A percentile compares a stretch with the other conserved stretches of the same genome.
These are phyloP conservation scores for Botrytis deweyae DNA, from an alignment of 2,329 filamentous ascomycete species.

Conservation along the genomic window DNA sequence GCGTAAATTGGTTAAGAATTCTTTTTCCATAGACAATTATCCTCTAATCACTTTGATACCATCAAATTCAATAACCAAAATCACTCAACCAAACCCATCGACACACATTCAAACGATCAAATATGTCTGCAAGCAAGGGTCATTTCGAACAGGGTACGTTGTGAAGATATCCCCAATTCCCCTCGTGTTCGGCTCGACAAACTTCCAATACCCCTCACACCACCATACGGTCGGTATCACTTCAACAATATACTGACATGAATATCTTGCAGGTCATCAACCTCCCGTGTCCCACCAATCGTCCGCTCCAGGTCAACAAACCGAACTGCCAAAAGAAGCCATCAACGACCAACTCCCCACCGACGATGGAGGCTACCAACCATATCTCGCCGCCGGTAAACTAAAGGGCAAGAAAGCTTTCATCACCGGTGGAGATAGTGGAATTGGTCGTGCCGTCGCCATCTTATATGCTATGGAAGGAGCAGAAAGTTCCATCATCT, in stretches of 20 bases:
- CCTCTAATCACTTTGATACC: neutral
- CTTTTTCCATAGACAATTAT: constrained; percentile 26
- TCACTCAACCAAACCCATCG: constrained; percentile 25
- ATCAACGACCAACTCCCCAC: constrained; percentile 63
- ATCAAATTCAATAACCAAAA: neutral
- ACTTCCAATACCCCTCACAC: neutral
- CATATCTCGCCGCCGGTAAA: constrained; percentile 74
- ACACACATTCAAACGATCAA: constrained; percentile 23
- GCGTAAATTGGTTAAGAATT: constrained; percentile 33
- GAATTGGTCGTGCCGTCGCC: constrained; percentile 74
- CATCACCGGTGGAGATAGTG: constrained; percentile 79
- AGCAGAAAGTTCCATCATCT: constrained; percentile 69
- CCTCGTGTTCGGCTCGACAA: neutral
- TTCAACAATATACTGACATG: neutral
- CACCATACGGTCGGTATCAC: too few species aligned
- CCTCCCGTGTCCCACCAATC: constrained; percentile 53
- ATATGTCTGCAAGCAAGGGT: constrained; percentile 35
- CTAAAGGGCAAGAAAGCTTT: constrained; percentile 72
- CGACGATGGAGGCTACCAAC: constrained; percentile 64
- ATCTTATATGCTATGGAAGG: constrained; percentile 81
- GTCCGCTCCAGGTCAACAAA: constrained; percentile 50
- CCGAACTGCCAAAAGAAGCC: constrained; percentile 46
- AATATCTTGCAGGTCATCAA: constrained; percentile 44
- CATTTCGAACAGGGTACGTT: constrained; percentile 41
- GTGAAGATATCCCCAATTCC: neutral